Percentiles rank a stretch among this genome's conserved stretches.
phyloP scores from a whole-genome alignment of 2,329 filamentous ascomycete species.

The Ascosphaera acerosa region DNA sequence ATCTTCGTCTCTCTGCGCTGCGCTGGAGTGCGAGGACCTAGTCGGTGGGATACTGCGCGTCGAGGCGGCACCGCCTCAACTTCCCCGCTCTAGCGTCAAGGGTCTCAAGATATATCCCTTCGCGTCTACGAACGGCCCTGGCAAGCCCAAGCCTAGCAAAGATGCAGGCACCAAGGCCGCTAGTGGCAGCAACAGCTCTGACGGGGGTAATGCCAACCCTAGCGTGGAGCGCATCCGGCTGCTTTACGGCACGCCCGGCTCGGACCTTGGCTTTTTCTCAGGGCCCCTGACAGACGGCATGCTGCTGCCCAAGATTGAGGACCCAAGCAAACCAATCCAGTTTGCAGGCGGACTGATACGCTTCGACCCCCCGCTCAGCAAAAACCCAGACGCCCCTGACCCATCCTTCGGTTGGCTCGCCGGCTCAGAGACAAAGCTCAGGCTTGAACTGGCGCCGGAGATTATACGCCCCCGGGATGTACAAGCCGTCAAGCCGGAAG shows the following conservation, averaged over 20 bases:
- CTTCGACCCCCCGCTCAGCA: slow-evolving; percentile 36
- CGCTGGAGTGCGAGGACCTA: slow-evolving; percentile 43
- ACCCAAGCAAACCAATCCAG: slow-evolving; percentile 26
- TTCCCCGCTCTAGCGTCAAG: slow-evolving; percentile 40
- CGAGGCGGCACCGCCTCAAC: slow-evolving; percentile 50
- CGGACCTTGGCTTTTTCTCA: slow-evolving; percentile 39
- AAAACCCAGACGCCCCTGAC: slow-evolving; percentile 11
- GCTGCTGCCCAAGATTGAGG: slow-evolving; percentile 38
- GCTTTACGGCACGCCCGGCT: slow-evolving; percentile 36
- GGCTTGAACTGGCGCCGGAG: slow-evolving; percentile 51
- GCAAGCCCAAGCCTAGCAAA: slow-evolving; percentile 26
- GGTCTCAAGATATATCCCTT: slow-evolving; percentile 66
- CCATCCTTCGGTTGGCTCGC: slow-evolving; percentile 37
- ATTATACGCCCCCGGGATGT: slow-evolving; percentile 37
- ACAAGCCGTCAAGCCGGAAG: slow-evolving; percentile 18
- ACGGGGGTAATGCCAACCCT: slow-evolving; percentile 37
- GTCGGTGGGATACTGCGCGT: slow-evolving; percentile 73
- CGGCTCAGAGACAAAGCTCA: slow-evolving; percentile 46
- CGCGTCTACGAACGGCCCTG: slow-evolving; percentile 23
- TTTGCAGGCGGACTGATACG: slow-evolving; percentile 71
- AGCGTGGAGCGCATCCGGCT: slow-evolving; percentile 39
- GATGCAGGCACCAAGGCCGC: slow-evolving; percentile 50
- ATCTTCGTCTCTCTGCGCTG: slow-evolving; percentile 49
- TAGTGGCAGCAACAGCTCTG: slow-evolving; percentile 60
- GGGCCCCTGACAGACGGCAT: slow-evolving; percentile 80